Evolutionary conservation across 1,139 yeast genomes (phyloP).

Genomic region (Saccharomycopsis phalli): DNA sequence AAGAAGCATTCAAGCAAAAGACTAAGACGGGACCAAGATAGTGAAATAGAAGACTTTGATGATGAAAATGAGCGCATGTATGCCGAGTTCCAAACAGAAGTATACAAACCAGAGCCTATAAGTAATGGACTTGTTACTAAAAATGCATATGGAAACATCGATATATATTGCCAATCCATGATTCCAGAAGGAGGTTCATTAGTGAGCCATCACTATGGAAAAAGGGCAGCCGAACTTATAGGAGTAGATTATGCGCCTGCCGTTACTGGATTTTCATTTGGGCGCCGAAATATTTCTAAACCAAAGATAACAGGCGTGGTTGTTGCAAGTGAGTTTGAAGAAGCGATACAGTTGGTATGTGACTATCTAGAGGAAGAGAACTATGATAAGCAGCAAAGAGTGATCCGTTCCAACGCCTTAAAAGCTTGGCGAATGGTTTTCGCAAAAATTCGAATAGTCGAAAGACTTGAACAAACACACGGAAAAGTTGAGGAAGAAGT

Average conservation of each 20-base stretch:
- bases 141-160: conserved; percentile 77
- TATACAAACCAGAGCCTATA: conserved; percentile 55
- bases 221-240: conserved; percentile 60
- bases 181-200: conserved; percentile 75
- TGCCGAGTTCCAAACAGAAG: conserved; percentile 67
- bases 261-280: conserved; percentile 77
- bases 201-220: conserved; percentile 45
- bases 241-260: conserved; percentile 82
- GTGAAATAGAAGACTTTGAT: conserved; percentile 31
- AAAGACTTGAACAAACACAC: conserved; percentile 57
- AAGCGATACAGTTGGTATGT: conserved; percentile 54
- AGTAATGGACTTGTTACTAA: conserved; percentile 59
- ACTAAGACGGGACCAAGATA: conserved; percentile 23
- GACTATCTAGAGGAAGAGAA: conserved; percentile 51
- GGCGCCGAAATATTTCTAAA: conserved; percentile 38
- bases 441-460: conserved; percentile 60
- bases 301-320: conserved; percentile 75
- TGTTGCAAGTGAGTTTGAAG: conserved; percentile 52
- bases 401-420: conserved; percentile 45
- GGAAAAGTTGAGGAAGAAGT: conserved; percentile 39
- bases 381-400: conserved; percentile 36
- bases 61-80: conserved; percentile 53
- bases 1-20: conserved; percentile 20
- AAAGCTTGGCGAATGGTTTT: conserved; percentile 67
- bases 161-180: conserved; percentile 69